A percentile compares a stretch with the other conserved stretches of the same genome.
phyloP scores from a whole-genome alignment of 192 early-diverging fungal species.

The Coemansia sp. region DNA sequence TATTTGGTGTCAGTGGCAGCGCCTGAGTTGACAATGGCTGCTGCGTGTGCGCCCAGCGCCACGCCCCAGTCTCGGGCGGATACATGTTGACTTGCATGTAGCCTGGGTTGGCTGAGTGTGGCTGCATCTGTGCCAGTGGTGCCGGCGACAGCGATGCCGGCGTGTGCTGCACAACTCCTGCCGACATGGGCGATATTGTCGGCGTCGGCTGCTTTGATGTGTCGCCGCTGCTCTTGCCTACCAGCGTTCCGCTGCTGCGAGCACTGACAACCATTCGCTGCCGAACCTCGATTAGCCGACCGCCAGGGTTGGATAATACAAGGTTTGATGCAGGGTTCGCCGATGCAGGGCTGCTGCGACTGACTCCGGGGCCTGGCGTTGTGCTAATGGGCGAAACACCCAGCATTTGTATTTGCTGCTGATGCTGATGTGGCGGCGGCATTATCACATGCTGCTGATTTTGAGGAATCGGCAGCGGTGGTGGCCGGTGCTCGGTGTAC shows the following conservation, averaged over 20 bases:
- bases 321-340: background rate
- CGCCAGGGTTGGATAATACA: constrained; percentile 21
- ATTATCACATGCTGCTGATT: background rate
- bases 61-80: constrained; percentile 35
- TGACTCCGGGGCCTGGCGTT: constrained; percentile 5
- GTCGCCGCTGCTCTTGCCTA: constrained; percentile 14
- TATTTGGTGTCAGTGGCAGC: constrained; percentile 23
- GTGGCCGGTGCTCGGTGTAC: constrained; percentile 30
- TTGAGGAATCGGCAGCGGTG: constrained; percentile 27
- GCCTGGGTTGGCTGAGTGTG: constrained; percentile 25
- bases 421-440: constrained; percentile 8
- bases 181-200: constrained; percentile 41
- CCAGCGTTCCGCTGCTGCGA: constrained; percentile 21
- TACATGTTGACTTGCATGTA: constrained; percentile 47
- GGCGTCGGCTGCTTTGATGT: constrained; percentile 42
- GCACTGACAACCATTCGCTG: constrained; percentile 21
- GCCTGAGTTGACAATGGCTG: constrained; percentile 7
- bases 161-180: constrained; percentile 39
- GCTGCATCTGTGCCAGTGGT: constrained; percentile 19
- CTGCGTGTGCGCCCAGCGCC: constrained; percentile 38
- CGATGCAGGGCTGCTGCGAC: constrained; percentile 18
- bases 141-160: constrained; percentile 44
- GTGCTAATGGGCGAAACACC: constrained; percentile 10
- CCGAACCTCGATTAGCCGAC: constrained; percentile 33
- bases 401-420: background rate